These are phyloP conservation scores for Ophiostoma triangulosporum DNA, from an alignment of 2,329 filamentous ascomycete genomes.

Conservation along the genomic window DNA sequence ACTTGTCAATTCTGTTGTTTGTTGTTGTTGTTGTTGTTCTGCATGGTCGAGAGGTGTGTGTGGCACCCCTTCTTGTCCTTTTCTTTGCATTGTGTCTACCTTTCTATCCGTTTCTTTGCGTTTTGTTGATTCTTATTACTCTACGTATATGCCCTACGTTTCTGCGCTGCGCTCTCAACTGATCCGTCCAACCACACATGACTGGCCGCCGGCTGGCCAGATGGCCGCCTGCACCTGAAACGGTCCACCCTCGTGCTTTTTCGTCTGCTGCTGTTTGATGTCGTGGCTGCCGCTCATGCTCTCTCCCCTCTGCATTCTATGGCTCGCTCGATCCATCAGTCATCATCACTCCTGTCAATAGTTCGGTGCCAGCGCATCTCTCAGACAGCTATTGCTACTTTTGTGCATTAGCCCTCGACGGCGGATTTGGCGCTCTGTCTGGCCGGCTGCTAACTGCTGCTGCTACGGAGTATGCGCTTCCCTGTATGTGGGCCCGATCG, in stretches of 20 bases:
- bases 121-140: not conserved
- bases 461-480: not conserved
- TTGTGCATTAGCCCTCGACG: not conserved
- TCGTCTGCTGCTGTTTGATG: not conserved
- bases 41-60: not conserved
- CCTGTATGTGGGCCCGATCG: not conserved
- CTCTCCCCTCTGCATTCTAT: not conserved
- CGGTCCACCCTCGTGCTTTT: constrained; percentile 4
- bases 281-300: not conserved
- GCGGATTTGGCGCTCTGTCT: not conserved
- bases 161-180: no score
- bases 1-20: not conserved
- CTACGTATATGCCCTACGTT: no score
- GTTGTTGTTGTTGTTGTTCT: not conserved
- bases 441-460: not conserved
- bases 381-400: not conserved
- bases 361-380: not conserved
- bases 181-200: no score
- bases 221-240: constrained; percentile 9
- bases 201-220: constrained; percentile 4
- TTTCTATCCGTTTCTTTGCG: no score
- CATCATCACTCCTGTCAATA: not conserved
- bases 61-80: not conserved
- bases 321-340: no score
- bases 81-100: no score